Evolutionary conservation across 2,329 filamentous ascomycete species (phyloP).

Genomic region (Stachybotrys elegans): DNA sequence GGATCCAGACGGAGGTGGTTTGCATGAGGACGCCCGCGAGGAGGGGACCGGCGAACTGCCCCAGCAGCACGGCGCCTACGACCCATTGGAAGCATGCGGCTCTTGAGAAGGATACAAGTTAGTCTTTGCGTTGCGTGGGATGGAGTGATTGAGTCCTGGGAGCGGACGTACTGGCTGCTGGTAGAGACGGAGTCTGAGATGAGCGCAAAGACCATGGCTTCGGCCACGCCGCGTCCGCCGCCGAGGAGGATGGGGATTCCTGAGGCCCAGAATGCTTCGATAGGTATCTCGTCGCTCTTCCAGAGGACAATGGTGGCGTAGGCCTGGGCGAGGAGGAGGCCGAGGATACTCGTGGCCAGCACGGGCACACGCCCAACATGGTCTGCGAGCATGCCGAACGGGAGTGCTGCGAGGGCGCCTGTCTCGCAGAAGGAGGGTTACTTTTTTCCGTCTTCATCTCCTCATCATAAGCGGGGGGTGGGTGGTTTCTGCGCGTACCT

Average conservation of each 20-base stretch:
- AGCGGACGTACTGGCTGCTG: conserved; percentile 7
- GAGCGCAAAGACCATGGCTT: conserved; percentile 22
- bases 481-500: conserved; percentile 4
- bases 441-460: background rate
- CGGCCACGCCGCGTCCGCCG: conserved; percentile 17
- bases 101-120: too few species aligned
- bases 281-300: conserved; percentile 13
- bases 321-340: conserved; percentile 16
- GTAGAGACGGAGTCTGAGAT: conserved; percentile 14
- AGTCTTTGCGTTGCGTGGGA: too few species aligned
- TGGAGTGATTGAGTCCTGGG: background rate
- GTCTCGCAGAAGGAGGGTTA: conserved; percentile 2
- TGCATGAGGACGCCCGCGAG: conserved; percentile 13
- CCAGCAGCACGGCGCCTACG: conserved; percentile 14
- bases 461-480: background rate
- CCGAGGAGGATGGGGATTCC: conserved; percentile 17
- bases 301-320: conserved; percentile 15
- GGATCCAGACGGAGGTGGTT: conserved; percentile 12
- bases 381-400: conserved; percentile 17
- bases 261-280: conserved; percentile 17
- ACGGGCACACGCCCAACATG: conserved; percentile 17
- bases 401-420: conserved; percentile 17
- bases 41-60: conserved; percentile 14
- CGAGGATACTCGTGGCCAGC: conserved; percentile 16
- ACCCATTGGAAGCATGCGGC: conserved; percentile 19